Base-by-base conservation (phyloP, 2,329 filamentous ascomycete species). In the Corniculantispora saksenae region DNA sequence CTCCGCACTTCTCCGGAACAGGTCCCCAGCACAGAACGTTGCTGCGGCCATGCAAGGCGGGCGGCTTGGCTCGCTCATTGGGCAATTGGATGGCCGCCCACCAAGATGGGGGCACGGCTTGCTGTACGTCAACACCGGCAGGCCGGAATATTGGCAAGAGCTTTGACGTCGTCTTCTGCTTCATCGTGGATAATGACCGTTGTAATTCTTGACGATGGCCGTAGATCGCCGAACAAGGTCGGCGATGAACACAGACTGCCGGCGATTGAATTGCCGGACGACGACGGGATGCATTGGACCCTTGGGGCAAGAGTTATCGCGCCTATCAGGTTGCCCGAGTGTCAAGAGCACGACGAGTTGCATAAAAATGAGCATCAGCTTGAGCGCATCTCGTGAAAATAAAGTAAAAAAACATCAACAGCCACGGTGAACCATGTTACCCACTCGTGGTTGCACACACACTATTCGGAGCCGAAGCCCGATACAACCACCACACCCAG, bases 1-100 rank as follows among this genome's bases (percentile, higher is more conserved):
- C 32, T 59, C 62, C 62, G 62, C 62, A 59, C 62, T 35, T 58
- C 21, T 64, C 62, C 62, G 62, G 62, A 58, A 29, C 47, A 45
- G 32, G 43, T 17, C 9, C 21, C 38, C 25, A 25, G 21, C 55
- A 54, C 38, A 45, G 29, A 60, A 60, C 45, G 57, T 40, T 60
- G 45, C 45, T 32, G 45, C 38, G 45, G n/a, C 17, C 32, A 15
- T 9, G 19, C 51, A 17, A 27, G 45, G 23, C 29, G 43, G 45
- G 45, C 40, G 57, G 45, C 1, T 32, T 47, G 57, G n/a, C 43
- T 60, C 57, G 40, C 32, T 50, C 29, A 59, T 48, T 59, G 56
- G 56, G 13, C 43, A 48, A 45, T 48, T 48, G 40, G 25, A 38
- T n/a, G 32, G n/a, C 13, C n/a, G 35, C 29, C 32, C 32, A 10